Percentiles rank a stretch among this genome's conserved stretches.
These are phyloP conservation scores for Porogramme epimiltina DNA, from an alignment of 1,284 basidiomycete genomes.

Conservation along the genomic window DNA sequence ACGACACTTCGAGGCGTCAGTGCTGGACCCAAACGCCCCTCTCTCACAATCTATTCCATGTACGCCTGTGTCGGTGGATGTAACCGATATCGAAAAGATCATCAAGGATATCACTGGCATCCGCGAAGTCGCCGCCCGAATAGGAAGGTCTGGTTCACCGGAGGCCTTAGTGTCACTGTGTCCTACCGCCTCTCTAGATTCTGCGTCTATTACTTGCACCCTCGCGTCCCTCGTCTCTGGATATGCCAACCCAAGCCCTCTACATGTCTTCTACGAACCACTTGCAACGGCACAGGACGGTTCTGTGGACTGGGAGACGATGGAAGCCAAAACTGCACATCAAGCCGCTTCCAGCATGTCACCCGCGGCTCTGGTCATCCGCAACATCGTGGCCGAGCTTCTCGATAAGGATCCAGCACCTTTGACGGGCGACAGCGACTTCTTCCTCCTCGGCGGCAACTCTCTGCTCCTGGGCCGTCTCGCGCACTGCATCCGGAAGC, in stretches of 20 bases:
- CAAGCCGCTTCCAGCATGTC: constrained; percentile 35
- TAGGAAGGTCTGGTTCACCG: constrained; percentile 33
- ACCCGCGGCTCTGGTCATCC: constrained; percentile 35
- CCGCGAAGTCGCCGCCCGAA: constrained; percentile 47
- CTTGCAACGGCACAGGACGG: constrained; percentile 19
- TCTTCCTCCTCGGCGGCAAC: constrained; percentile 49
- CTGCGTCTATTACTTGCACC: constrained; percentile 21
- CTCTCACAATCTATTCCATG: constrained; percentile 42
- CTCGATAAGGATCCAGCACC: constrained; percentile 36
- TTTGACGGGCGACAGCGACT: constrained; percentile 41
- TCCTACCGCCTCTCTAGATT: constrained; percentile 11
- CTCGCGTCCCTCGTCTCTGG: constrained; percentile 30
- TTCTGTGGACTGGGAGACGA: constrained; percentile 36
- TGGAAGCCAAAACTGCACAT: constrained; percentile 35
- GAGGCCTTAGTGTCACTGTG: constrained; percentile 38
- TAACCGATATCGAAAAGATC: constrained; percentile 41
- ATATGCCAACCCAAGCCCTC: constrained; percentile 38
- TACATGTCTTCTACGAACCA: constrained; percentile 29
- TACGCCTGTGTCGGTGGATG: constrained; percentile 33
- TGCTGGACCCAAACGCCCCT: constrained; percentile 33
- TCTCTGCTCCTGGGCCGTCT: constrained; percentile 47
- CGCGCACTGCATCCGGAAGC: constrained; percentile 41
- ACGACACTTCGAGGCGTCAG: constrained; percentile 43
- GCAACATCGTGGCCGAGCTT: constrained; percentile 42
- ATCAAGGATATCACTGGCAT: constrained; percentile 48